These are phyloP conservation scores for Helenozyma baotianmanensis DNA, from an alignment of 805 yeast genomes.

Conservation along the genomic window DNA sequence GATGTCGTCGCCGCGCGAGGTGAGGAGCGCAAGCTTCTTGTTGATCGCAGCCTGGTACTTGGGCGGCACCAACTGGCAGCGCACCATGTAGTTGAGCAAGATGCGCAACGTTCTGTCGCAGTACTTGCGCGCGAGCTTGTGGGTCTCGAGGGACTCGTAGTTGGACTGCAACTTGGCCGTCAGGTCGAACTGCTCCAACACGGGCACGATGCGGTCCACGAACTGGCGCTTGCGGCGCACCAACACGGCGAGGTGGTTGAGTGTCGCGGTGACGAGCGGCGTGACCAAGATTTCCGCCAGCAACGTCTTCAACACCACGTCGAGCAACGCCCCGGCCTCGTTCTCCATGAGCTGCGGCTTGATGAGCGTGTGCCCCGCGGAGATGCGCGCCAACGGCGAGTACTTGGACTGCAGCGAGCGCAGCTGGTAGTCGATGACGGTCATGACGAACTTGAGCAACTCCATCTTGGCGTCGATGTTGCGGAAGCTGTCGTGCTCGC, in stretches of 20 bases:
- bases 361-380: conserved; percentile 61
- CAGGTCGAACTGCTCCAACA: conserved; percentile 58
- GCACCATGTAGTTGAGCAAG: conserved; percentile 35
- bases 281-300: conserved; percentile 50
- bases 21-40: conserved; percentile 26
- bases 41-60: conserved; percentile 24
- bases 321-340: conserved; percentile 66
- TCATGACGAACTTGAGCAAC: conserved; percentile 61
- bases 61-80: conserved; percentile 33
- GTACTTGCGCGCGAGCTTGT: conserved; percentile 57
- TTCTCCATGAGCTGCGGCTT: conserved; percentile 52
- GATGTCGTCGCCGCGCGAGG: conserved; percentile 37
- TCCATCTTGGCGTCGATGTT: conserved; percentile 62
- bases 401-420: conserved; percentile 37
- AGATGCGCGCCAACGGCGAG: conserved; percentile 48
- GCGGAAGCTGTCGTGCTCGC: conserved; percentile 47
- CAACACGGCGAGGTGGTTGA: conserved; percentile 59
- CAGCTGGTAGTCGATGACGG: conserved; percentile 41
- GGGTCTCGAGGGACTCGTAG: conserved; percentile 39
- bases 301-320: conserved; percentile 49
- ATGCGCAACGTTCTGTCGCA: conserved; percentile 55
- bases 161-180: conserved; percentile 51
- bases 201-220: conserved; percentile 51
- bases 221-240: conserved; percentile 64
- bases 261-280: conserved; percentile 60